Conservation (phyloP, 192 early-diverging fungal species). For the Obelidium mucronatum region DNA sequence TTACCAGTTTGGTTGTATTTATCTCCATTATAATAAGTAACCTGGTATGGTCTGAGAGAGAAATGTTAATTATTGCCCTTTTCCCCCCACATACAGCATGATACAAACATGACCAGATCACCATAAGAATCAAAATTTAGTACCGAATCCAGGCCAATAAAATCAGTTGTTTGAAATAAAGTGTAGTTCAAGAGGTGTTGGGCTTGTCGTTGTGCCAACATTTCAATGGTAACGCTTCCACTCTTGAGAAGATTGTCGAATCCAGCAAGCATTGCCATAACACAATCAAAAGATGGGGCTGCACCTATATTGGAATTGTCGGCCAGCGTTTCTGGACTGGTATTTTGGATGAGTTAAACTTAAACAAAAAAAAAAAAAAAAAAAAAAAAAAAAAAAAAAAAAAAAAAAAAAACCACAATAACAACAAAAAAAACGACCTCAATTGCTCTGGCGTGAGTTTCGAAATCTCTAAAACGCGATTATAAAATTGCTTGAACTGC, state of each 20-base stretch:
- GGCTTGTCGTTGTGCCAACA: not conserved
- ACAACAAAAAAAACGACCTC: no score
- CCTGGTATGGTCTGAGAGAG: no score
- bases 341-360: no score
- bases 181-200: slow-evolving; percentile 13
- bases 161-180: not conserved
- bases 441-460: no score
- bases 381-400: no score
- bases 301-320: not conserved
- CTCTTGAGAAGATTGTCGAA: slow-evolving; percentile 4
- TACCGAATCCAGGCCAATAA: not conserved
- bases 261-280: not conserved
- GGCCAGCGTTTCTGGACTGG: no score
- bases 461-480: no score
- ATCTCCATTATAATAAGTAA: slow-evolving; percentile 4
- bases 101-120: no score
- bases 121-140: not conserved
- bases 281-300: slow-evolving; percentile 5
- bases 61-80: no score
- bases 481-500: not conserved
- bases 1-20: not conserved
- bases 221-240: not conserved
- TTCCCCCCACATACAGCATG: no score
- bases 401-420: no score
- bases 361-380: no score